A percentile compares a stretch with the other conserved stretches of the same genome.
phyloP scores from a whole-genome alignment of 2,329 filamentous ascomycete genomes.

The Neophaeococcomyces aloes region DNA sequence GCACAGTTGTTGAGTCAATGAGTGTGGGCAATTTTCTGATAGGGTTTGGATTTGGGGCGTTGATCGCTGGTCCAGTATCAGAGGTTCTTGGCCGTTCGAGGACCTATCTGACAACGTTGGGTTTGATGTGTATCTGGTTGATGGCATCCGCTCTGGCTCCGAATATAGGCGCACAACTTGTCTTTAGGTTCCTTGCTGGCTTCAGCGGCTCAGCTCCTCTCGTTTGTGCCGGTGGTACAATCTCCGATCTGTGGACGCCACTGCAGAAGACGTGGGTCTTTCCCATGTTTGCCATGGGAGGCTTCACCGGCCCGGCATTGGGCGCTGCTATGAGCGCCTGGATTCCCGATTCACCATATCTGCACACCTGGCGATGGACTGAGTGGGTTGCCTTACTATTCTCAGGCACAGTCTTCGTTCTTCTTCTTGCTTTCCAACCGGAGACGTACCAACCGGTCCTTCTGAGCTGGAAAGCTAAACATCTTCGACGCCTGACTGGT shows the following conservation, averaged over 20 bases:
- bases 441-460: slow-evolving; percentile 43
- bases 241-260: slow-evolving; percentile 39
- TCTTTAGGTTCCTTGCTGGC: slow-evolving; percentile 42
- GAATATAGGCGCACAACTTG: slow-evolving; percentile 38
- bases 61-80: slow-evolving; percentile 40
- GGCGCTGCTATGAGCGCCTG: slow-evolving; percentile 33
- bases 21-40: slow-evolving; percentile 34
- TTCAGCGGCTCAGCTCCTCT: slow-evolving; percentile 37
- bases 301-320: slow-evolving; percentile 27
- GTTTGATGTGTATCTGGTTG: slow-evolving; percentile 40
- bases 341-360: slow-evolving; percentile 28
- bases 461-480: slow-evolving; percentile 36
- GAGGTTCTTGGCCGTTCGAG: slow-evolving; percentile 41
- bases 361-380: slow-evolving; percentile 38
- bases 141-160: slow-evolving; percentile 39
- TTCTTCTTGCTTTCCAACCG: slow-evolving; percentile 36
- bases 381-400: slow-evolving; percentile 37
- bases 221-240: slow-evolving; percentile 37
- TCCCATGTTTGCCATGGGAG: slow-evolving; percentile 40
- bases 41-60: slow-evolving; percentile 39
- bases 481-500: slow-evolving; percentile 31
- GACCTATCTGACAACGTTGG: slow-evolving; percentile 39
- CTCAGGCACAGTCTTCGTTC: slow-evolving; percentile 25
- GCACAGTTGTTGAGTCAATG: slow-evolving; percentile 32
- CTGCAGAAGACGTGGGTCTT: slow-evolving; percentile 42